phyloP scores from a whole-genome alignment of 805 yeast genomes.

The Ogataea neopini region DNA sequence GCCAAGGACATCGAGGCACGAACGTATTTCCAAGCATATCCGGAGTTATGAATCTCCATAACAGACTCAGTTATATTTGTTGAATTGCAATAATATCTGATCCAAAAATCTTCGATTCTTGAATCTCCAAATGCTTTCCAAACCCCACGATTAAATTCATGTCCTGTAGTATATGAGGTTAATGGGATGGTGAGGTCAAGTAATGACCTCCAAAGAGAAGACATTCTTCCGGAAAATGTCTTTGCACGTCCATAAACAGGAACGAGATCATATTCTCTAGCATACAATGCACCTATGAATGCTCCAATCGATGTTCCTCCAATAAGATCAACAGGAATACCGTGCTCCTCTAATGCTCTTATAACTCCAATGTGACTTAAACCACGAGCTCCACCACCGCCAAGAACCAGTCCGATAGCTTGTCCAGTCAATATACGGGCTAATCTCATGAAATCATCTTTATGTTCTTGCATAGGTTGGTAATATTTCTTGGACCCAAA shows the following conservation, averaged over 20 bases:
- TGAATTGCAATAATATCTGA: conserved; percentile 83
- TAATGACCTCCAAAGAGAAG: conserved; percentile 82
- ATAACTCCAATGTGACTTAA: conserved; percentile 88
- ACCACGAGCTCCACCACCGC: conserved; percentile 98
- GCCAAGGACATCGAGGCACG: conserved; percentile 97
- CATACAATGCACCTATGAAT: conserved; percentile 93
- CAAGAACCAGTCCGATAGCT: conserved; percentile 90
- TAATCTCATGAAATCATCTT: conserved; percentile 84
- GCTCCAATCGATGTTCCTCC: conserved; percentile 98
- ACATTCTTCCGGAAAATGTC: conserved; percentile 77
- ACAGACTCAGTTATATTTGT: conserved; percentile 93
- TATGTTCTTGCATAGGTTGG: conserved; percentile 53
- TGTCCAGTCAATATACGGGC: conserved; percentile 91
- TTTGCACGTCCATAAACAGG: conserved; percentile 90
- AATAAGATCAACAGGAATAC: conserved; percentile 88
- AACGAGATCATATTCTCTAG: conserved; percentile 86
- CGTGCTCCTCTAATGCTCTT: conserved; percentile 86
- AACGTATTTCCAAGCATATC: conserved; percentile 93
- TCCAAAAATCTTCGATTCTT: conserved; percentile 96
- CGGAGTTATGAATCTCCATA: conserved; percentile 91
- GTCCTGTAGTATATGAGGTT: conserved; percentile 94
- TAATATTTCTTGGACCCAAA: conserved; percentile 30
- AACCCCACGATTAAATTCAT: conserved; percentile 94
- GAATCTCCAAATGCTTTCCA: conserved; percentile 94
- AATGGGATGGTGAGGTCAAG: conserved; percentile 90